Evolutionary conservation across 164 flowering plant genomes (phyloP), one percentile per base, ranked within the genome.

Genomic region (Stephania cephalantha): DNA sequence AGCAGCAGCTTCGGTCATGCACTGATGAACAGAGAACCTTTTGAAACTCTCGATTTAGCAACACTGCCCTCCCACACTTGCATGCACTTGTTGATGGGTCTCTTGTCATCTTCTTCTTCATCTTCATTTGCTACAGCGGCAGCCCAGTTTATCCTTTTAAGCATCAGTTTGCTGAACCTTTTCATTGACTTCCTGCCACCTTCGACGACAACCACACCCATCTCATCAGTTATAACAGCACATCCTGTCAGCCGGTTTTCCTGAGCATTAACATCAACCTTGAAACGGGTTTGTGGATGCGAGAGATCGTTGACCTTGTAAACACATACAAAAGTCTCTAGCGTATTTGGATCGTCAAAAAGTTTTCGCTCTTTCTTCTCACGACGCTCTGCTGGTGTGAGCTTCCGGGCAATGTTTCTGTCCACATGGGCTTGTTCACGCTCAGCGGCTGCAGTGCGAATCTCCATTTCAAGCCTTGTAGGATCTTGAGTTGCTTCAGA

Each of bases 401-500:
- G 97, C 81, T 95, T 95, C 5, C 98, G 89, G 15, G 99, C 98
- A 76, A 88, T 86, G 71, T 95, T 95, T 79, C 99, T 88, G 72
- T 95, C 99, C 9, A 90, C 88, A 72, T 95, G 99, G 66, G 99
- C 99, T 79, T 92, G 98, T 75, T 95, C 99, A 78, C 99, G 92
- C 83, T 95, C 99, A 79, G 97, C 97, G 76, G 99, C 99, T 71
- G 99, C 99, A 78, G 83, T 88, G 31, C 98, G 83, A 58, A 95
- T 90, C 77, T 95, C 97, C 94, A 85, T 95, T 82, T 95, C 99
- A 69, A 95, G 90, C 79, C 80, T 85, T 3, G 99, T 95, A 29
- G 99, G 99, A 80, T 95, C 99, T 79, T 93, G 99, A 46, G 99
- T 95, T 7, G 98, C 99, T 89, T 95, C 97, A 35, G 98, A 87